These are phyloP conservation scores for Epicoccum nigrum DNA, from an alignment of 2,329 filamentous ascomycete genomes.

Conservation along the genomic window DNA sequence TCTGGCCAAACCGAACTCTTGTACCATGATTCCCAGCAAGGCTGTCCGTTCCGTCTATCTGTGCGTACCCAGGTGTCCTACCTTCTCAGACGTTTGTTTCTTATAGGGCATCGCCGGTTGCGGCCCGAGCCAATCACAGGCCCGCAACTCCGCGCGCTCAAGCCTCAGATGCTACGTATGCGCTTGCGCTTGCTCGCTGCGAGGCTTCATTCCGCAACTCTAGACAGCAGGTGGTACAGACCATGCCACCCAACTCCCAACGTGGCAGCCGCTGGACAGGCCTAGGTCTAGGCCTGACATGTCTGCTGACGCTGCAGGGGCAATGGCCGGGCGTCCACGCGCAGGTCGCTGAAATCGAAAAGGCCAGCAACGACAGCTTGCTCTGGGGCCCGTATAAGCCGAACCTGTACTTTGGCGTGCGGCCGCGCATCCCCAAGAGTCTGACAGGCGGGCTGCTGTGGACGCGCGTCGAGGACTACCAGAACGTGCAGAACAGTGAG, in stretches of 20 bases:
- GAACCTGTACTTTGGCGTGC: slow-evolving; percentile 91
- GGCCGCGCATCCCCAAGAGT: slow-evolving; percentile 80
- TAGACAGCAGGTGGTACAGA: slow-evolving; percentile 18
- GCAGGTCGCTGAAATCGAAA: slow-evolving; percentile 47
- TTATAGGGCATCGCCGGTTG: background rate
- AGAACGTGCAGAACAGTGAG: slow-evolving; percentile 76
- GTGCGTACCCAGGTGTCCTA: no score
- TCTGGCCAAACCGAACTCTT: no score
- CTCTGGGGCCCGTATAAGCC: slow-evolving; percentile 96
- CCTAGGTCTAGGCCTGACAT: slow-evolving; percentile 28
- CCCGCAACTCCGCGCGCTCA: slow-evolving; percentile 17
- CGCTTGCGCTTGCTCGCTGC: no score
- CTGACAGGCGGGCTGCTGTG: slow-evolving; percentile 85
- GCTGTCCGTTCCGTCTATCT: no score
- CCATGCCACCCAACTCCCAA: slow-evolving; percentile 35
- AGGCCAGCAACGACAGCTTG: slow-evolving; percentile 76
- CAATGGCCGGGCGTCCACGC: slow-evolving; percentile 28
- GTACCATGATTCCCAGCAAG: no score
- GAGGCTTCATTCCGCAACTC: slow-evolving; percentile 17
- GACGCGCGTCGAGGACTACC: slow-evolving; percentile 81
- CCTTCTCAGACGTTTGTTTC: background rate
- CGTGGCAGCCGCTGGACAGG: slow-evolving; percentile 28
- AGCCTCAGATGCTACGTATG: background rate
- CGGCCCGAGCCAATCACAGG: slow-evolving; percentile 27
- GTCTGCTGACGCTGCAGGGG: slow-evolving; percentile 33